Base-by-base conservation (phyloP, 371 early-diverging fungal genomes). In the Syncephalastrum contaminatum region DNA sequence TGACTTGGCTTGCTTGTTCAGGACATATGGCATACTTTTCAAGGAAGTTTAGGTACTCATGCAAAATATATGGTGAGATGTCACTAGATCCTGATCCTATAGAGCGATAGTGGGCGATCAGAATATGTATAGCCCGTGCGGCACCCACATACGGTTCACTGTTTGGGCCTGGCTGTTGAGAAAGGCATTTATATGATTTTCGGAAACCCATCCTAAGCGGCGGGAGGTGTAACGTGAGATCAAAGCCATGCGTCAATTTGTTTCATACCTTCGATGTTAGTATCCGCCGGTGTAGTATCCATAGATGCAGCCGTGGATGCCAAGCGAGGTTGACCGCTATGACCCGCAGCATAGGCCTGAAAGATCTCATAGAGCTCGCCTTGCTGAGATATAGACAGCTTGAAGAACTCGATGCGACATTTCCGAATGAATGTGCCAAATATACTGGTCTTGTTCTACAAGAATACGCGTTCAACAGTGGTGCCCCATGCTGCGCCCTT, bases 381-480 rank as follows among this genome's bases (percentile, higher is more conserved):
- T 14, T 62, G 46, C 16, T 62, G 62, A 21, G 59, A 53, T 30
- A 62, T 56, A 4, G 64, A 51, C 14, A 62, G 41, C 40, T 43
- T 54, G 20, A 52, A 40, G 51, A 64, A 76, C 50, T 72, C 77
- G 4, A 70, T 46, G 21, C 54, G 52, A 25, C 71, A 73, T 46
- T 58, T 60, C 13, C 77, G 62, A n/a, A 73, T 60, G 61, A 70
- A 76, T 30, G 69, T 24, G 4, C 71, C 73, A 55, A 76, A 64
- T 4, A 76, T 57, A 48, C 77, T 71, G 3, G 58, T 51, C 57
- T 62, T 67, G 18, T 68, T 69, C 75, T 30, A 12, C 10, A 8
- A 3, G 5, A 8, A 2, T 12, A 12, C 36, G 36, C 10, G 36
- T 10, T 30, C 6, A 8, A 12, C 10, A 12, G 2, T 30, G 10